Evolutionary conservation across 495 filamentous ascomycete species (phyloP).

Genomic region (Trypethelium eluteriae): DNA sequence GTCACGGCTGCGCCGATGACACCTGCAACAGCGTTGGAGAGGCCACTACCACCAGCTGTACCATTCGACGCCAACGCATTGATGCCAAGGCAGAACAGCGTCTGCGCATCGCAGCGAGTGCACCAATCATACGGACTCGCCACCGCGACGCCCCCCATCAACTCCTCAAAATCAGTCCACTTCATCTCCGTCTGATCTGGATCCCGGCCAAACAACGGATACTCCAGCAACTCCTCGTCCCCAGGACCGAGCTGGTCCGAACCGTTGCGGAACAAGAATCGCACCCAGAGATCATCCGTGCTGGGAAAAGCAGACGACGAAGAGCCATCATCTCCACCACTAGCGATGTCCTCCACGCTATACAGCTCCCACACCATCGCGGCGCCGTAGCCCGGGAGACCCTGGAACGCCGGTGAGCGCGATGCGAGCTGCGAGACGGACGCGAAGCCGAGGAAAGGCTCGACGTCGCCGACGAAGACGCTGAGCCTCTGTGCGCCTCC

Average conservation of each 20-base stretch:
- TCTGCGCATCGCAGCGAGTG: slow-evolving; percentile 48
- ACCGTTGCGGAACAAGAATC: slow-evolving; percentile 72
- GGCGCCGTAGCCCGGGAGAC: slow-evolving; percentile 59
- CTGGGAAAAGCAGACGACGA: slow-evolving; percentile 40
- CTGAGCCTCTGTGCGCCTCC: slow-evolving; percentile 41
- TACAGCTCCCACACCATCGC: slow-evolving; percentile 72
- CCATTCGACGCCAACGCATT: slow-evolving; percentile 12
- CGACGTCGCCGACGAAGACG: slow-evolving; percentile 62
- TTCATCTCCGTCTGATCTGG: slow-evolving; percentile 47
- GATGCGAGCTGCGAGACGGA: slow-evolving; percentile 48
- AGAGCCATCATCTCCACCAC: not conserved
- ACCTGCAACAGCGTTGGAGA: slow-evolving; percentile 30
- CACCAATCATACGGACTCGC: slow-evolving; percentile 60
- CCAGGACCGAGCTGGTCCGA: slow-evolving; percentile 38
- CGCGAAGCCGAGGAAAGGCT: slow-evolving; percentile 47
- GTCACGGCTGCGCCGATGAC: slow-evolving; percentile 35
- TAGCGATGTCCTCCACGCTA: slow-evolving; percentile 36
- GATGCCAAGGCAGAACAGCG: slow-evolving; percentile 51
- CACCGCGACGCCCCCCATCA: slow-evolving; percentile 55
- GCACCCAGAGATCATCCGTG: slow-evolving; percentile 56
- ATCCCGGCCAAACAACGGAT: slow-evolving; percentile 53
- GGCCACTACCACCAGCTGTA: not conserved
- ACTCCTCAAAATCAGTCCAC: slow-evolving; percentile 55
- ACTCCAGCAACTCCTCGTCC: slow-evolving; percentile 42
- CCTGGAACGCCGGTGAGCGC: slow-evolving; percentile 59